Percentiles rank a stretch among this genome's conserved stretches.
Evolutionary conservation across 352 stramenopile species (phyloP).

Genomic region (Phytophthora pinifolia): DNA sequence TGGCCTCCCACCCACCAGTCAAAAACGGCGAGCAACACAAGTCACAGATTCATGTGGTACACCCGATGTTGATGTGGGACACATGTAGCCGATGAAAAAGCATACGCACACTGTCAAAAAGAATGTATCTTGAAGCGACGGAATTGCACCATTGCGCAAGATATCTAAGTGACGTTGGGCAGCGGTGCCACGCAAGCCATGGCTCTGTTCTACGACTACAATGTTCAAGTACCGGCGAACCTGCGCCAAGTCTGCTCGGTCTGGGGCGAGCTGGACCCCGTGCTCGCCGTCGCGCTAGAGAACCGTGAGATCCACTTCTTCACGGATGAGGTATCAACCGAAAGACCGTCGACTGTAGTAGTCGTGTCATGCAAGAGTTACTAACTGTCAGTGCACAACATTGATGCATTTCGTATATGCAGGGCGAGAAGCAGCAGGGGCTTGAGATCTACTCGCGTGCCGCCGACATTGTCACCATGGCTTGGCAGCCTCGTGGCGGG

Average conservation of each 20-base stretch:
- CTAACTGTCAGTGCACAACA: neutral
- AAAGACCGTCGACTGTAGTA: neutral
- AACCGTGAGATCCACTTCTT: constrained; percentile 91
- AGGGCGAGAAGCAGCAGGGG: constrained; percentile 71
- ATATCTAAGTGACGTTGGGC: neutral
- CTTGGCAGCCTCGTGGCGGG: constrained; percentile 83
- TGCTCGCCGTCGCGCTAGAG: constrained; percentile 81
- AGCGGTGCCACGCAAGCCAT: constrained; percentile 10
- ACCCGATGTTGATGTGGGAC: too few relatives aligned
- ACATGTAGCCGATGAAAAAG: too few relatives aligned
- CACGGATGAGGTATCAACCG: constrained; percentile 70
- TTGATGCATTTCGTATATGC: neutral
- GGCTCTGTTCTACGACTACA: constrained; percentile 87
- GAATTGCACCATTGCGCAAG: constrained; percentile 7
- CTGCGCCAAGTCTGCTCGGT: constrained; percentile 70
- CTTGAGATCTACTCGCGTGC: constrained; percentile 55
- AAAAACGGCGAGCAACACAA: constrained; percentile 18
- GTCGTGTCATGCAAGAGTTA: too few relatives aligned
- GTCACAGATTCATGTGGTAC: neutral
- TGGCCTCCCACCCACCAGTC: constrained; percentile 22
- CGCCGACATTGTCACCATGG: constrained; percentile 78
- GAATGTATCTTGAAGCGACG: constrained; percentile 26
- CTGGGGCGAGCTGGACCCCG: constrained; percentile 83
- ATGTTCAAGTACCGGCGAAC: constrained; percentile 61
- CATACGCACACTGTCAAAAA: neutral